Base-by-base conservation (phyloP, 495 filamentous ascomycete genomes). In the Corynascus novoguineensis region DNA sequence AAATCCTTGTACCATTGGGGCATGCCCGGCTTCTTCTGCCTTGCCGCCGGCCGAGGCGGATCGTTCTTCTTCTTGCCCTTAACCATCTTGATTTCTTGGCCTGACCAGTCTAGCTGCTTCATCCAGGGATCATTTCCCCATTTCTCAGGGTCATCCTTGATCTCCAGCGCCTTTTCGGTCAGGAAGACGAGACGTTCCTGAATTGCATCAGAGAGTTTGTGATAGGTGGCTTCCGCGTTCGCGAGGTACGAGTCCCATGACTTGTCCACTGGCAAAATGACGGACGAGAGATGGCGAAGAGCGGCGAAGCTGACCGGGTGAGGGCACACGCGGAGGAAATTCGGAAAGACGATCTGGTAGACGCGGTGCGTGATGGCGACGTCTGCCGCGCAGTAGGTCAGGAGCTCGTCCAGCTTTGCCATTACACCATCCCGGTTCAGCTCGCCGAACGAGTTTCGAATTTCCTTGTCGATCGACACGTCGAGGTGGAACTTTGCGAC, bases 301-400 rank as follows among this genome's bases (percentile, higher is more conserved):
- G 93, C 92, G 5, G 89, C 92, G 66, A 99, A 99, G 70, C 90
- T 97, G 58, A 97, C 93, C 3, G 93, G 95, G 72, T 99, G 95
- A 4, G 95, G 92, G 62, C 93, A 97, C 31, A 87, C 85, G 31
- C 87, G 74, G 11, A 97, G 76, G 66, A 95, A 99, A 45, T 85
- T 83, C 1, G 90, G 89, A 48, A 99, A 93, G 3, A 97, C 89
- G 51, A 87, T 88, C 68, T 87, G 86, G 72, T 90, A 99, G 5
- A 99, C 91, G 37, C 85, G 82, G 66, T 97, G 95, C 0, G 93
- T 97, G 60, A 95, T 83, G 31, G 84, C 85, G 31, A 97, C 92
- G 78, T 99, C 93, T 3, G 90, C 89, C 21, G 95, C 95, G 66
- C 93, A 99, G 71, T 99, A 99, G 66, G 92, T 87, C 45, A 99